Evolutionary conservation across 148 eudicot species (phyloP), one percentile per base, ranked within the genome.

Genomic region (Beta vulgaris): DNA sequence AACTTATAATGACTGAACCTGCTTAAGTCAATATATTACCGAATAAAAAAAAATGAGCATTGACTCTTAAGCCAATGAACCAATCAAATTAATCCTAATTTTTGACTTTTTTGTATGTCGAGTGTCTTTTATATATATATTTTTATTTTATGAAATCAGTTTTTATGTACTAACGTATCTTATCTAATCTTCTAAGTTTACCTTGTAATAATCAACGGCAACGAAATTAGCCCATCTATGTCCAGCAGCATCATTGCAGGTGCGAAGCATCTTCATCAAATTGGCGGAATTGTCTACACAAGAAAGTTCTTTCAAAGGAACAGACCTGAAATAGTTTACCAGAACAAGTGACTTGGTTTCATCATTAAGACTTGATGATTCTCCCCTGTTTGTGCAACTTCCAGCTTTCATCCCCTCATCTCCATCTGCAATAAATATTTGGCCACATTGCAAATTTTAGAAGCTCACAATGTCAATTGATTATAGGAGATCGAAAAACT

Each of bases 171-270:
- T 7, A 23, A 40, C 7, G 6, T 26, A 23, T 36, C 13, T 2
- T 67, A 37, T 21, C 49, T 37, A 7, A 34, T 18, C 15, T 6
- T 10, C 8, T 66, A 39, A 19, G 49, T 58, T 6, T 80, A 90
- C 95, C 95, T 83, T 87, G 85, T 90, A 90, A 63, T 51, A 87
- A 80, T 91, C 88, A 21, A 87, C 97, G 31, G 91, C 88, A n/a
- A 90, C 83, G 49, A 88, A 92, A 65, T 92, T 92, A 12, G 98
- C 86, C 98, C 96, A 88, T 73, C 96, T 81, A 68, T 81, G 77
- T 18, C 77, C 93, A 67, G 98, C 87, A 1, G 82, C 87, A 18
- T 18, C 75, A 75, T 86, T 70, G 60, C 98, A 92, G 6, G 93
- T 87, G 16, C 57, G 66, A 54, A 89, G 70, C 91, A 87, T 90